Percentiles rank a stretch among this genome's conserved stretches.
These are phyloP conservation scores for Yamadazyma philogaea DNA, from an alignment of 805 yeast species.

Conservation along the genomic window DNA sequence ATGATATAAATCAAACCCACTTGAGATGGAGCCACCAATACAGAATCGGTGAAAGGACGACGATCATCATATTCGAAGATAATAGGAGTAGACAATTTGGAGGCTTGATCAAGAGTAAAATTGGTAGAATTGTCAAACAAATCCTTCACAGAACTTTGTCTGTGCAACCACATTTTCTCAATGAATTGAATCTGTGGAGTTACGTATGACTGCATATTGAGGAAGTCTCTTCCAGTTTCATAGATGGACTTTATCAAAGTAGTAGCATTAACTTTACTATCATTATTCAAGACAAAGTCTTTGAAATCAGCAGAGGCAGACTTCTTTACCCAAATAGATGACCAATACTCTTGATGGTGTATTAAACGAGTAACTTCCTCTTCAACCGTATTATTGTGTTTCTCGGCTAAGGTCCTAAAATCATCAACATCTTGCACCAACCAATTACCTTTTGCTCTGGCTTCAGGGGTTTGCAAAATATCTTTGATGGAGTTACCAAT, in stretches of 20 bases:
- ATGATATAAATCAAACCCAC: slow-evolving; percentile 73
- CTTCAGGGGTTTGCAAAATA: slow-evolving; percentile 21
- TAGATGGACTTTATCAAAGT: slow-evolving; percentile 41
- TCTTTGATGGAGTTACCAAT: slow-evolving; percentile 48
- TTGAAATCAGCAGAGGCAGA: slow-evolving; percentile 43
- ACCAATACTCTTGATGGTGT: slow-evolving; percentile 61
- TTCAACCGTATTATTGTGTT: slow-evolving; percentile 25
- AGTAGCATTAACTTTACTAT: slow-evolving; percentile 27
- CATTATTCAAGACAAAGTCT: slow-evolving; percentile 39
- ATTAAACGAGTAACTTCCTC: slow-evolving; percentile 44
- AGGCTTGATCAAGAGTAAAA: slow-evolving; percentile 15
- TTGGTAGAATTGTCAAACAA: slow-evolving; percentile 10
- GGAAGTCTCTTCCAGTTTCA: slow-evolving; percentile 64
- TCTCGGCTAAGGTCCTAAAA: slow-evolving; percentile 26
- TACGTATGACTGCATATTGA: slow-evolving; percentile 41
- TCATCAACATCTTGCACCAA: slow-evolving; percentile 24
- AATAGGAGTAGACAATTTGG: slow-evolving; percentile 29
- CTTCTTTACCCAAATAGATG: slow-evolving; percentile 50
- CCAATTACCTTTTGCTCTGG: slow-evolving; percentile 36
- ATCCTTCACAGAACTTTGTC: slow-evolving; percentile 23
- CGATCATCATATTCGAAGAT: slow-evolving; percentile 40
- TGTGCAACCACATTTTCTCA: slow-evolving; percentile 27
- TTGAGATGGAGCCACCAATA: slow-evolving; percentile 63
- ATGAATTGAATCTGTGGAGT: slow-evolving; percentile 41
- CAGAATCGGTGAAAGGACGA: slow-evolving; percentile 49